Evolutionary conservation across 345 rosid species (phyloP).

Genomic region (Sapria himalayana): DNA sequence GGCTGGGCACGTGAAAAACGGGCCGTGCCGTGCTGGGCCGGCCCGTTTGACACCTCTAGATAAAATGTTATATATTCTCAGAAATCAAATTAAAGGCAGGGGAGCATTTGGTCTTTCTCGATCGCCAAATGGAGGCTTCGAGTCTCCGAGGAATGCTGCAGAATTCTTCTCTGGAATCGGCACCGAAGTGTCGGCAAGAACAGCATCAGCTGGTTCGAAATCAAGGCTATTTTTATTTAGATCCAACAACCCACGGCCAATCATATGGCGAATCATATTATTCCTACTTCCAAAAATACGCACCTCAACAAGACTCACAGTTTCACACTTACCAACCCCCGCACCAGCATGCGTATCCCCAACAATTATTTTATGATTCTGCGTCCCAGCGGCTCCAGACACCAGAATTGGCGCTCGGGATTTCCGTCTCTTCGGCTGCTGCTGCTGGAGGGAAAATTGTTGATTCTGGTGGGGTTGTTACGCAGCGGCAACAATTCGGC

Average conservation of each 20-base stretch:
- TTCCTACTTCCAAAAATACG: not conserved
- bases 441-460: not conserved
- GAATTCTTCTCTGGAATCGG: no score
- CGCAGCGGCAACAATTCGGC: not conserved
- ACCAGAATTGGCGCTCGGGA: not conserved
- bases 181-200: no score
- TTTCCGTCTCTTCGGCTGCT: not conserved
- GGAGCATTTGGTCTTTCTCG: no score
- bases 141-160: no score
- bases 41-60: no score
- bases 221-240: constrained; percentile 8
- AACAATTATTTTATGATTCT: not conserved
- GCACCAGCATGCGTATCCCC: constrained; percentile 5
- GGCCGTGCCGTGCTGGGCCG: no score
- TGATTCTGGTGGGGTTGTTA: constrained; percentile 3
- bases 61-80: no score
- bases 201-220: not conserved
- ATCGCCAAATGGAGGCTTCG: no score
- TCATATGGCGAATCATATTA: constrained; percentile 5
- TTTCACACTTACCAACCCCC: constrained; percentile 1
- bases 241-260: constrained; percentile 8
- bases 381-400: constrained; percentile 4
- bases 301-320: constrained; percentile 6
- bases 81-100: no score
- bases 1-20: no score